Evolutionary conservation across 345 rosid genomes (phyloP), one percentile per base, ranked within the genome.

Genomic region (Boechera stricta): DNA sequence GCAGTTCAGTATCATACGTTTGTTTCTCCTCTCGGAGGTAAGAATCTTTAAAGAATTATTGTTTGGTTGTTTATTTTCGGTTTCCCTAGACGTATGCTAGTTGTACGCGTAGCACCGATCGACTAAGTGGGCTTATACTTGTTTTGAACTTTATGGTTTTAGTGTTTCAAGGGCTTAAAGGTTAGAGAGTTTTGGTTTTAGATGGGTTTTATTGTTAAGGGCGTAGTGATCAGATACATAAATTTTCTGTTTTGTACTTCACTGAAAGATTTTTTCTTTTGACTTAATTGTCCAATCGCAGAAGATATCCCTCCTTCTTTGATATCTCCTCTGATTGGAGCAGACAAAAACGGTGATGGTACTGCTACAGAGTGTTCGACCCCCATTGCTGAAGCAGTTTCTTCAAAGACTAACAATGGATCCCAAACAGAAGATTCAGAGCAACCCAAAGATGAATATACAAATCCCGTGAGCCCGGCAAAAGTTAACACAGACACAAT

Each of bases 1-100:
- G 81, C 79, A 24, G 79, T 88, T 47, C 90, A 10, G 55, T 94
- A 91, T 61, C 66, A 59, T 56, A 85, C 87, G 42, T 64, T 82
- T 10, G 76, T 79, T 56, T 69, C 89, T 62, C 80, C 87, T 79
- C 91, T 91, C 8, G 87, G 85, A 66, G 90, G 97, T 92, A 82
- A 83, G 76, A 70, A 53, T 36, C 72, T 41, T 31, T n/a, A 49
- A 67, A 45, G 3, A 26, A 57, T 39, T 56, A 29, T 16, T 51
- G 21, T 51, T 54, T 73, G 26, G 5, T 35, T 15, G 9, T 36
- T 48, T 15, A 6, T 38, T 29, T 66, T 36, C 2, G 2, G 58
- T 67, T 61, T 7, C 6, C 41, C 24, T 59, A 39, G 12, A 66
- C 32, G 6, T n/a, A 24, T 62, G 18, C 55, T 53, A 29, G 63